Percentiles rank a stretch among this genome's conserved stretches.
Conservation (phyloP, 2,329 filamentous ascomycete species). For the Leptographium lundbergii region DNA sequence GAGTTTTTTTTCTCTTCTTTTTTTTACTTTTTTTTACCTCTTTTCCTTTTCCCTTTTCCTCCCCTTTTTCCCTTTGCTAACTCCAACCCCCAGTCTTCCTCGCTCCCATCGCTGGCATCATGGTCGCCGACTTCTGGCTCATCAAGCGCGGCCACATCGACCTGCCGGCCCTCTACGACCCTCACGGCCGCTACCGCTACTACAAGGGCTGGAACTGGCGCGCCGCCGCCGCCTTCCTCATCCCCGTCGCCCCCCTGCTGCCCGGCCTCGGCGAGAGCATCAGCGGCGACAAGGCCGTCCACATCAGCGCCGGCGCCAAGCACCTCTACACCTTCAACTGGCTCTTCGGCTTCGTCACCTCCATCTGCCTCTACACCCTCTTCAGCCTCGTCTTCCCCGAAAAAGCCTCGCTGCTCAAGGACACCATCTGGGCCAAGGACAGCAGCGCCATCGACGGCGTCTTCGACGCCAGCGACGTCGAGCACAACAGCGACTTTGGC, state of each 20-base stretch:
- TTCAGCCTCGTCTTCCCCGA: conserved; percentile 37
- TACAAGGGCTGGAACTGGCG: conserved; percentile 15
- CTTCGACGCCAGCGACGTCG: conserved; percentile 11
- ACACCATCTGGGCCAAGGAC: conserved; percentile 24
- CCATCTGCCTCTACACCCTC: conserved; percentile 40
- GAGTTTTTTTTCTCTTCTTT: background rate
- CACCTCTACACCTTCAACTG: conserved; percentile 55
- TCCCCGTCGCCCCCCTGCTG: conserved; percentile 18
- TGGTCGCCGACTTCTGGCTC: conserved; percentile 27
- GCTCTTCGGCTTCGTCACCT: conserved; percentile 46
- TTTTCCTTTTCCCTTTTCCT: background rate
- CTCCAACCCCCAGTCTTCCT: conserved; percentile 22
- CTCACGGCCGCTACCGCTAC: conserved; percentile 26
- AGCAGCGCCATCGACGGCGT: conserved; percentile 13
- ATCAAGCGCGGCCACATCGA: conserved; percentile 24
- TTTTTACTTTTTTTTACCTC: background rate
- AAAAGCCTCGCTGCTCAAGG: conserved; percentile 31
- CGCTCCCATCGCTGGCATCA: conserved; percentile 27
- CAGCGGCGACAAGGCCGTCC: conserved; percentile 6
- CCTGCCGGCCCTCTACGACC: conserved; percentile 28
- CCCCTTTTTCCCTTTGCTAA: background rate
- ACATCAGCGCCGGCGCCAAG: conserved; percentile 26
- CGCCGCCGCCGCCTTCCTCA: conserved; percentile 13
- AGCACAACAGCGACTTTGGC: background rate
- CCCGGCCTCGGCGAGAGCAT: conserved; percentile 18